phyloP scores from a whole-genome alignment of 2,329 filamentous ascomycete species.

The Colletotrichum australisinense region DNA sequence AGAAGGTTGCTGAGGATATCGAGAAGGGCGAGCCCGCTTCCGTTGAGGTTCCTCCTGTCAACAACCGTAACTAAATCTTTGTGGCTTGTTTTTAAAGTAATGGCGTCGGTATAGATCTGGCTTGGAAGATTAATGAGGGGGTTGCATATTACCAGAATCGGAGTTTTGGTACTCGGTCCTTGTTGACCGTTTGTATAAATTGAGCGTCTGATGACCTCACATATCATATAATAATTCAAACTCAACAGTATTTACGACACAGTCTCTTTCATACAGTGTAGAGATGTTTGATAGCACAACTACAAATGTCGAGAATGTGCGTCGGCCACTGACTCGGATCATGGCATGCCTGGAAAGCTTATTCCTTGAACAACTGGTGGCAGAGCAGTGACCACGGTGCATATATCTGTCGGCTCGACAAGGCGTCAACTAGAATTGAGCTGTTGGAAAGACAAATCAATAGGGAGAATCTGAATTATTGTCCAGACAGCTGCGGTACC shows the following conservation, averaged over 20 bases:
- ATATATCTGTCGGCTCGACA: not conserved
- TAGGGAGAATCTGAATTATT: not conserved
- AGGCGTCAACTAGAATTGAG: not conserved
- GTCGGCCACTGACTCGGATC: not conserved
- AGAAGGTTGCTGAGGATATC: constrained; percentile 27
- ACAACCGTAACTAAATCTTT: constrained; percentile 9
- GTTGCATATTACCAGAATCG: not conserved
- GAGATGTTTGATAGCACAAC: too few relatives aligned
- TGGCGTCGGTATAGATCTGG: not conserved
- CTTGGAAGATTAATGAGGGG: too few relatives aligned
- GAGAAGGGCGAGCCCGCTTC: constrained; percentile 25
- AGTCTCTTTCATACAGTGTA: not conserved
- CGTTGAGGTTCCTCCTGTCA: constrained; percentile 28
- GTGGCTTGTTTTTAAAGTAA: not conserved
- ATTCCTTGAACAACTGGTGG: not conserved
- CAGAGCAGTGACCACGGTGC: not conserved
- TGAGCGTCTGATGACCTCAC: not conserved
- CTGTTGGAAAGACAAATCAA: not conserved
- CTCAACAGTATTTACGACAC: not conserved
- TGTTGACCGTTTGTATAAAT: too few relatives aligned
- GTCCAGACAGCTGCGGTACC: not conserved
- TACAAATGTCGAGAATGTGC: not conserved
- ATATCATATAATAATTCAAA: not conserved
- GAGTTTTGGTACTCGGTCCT: not conserved
- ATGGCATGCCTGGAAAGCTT: not conserved